Evolutionary conservation across 345 rosid species (phyloP).

Genomic region (Lagerstroemia speciosa): DNA sequence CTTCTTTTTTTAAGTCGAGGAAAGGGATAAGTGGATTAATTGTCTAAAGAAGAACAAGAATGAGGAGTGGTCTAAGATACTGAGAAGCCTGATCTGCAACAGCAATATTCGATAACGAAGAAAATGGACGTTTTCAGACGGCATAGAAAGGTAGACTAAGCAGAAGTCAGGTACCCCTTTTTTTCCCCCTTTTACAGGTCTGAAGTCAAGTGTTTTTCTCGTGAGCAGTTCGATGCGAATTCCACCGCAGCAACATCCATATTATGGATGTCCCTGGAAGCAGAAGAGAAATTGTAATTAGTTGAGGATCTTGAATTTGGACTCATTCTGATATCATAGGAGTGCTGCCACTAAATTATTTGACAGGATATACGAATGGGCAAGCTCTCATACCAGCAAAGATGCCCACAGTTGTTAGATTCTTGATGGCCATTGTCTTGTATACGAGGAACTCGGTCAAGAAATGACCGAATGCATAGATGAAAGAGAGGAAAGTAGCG

Average conservation of each 20-base stretch:
- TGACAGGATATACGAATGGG: background rate
- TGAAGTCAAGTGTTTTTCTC: slow-evolving; percentile 6
- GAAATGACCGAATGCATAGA: slow-evolving; percentile 84
- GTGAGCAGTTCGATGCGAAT: slow-evolving; percentile 28
- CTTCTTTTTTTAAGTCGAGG: background rate
- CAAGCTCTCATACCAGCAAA: background rate
- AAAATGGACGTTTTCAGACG: background rate
- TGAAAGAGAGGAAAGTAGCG: slow-evolving; percentile 76
- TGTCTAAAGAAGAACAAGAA: background rate
- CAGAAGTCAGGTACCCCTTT: background rate
- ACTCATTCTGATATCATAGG: background rate
- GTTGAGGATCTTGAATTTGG: background rate
- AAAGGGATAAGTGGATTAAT: background rate
- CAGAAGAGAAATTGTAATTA: background rate
- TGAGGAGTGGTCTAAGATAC: background rate
- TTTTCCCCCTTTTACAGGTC: background rate
- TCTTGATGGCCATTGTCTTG: slow-evolving; percentile 61
- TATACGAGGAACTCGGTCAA: slow-evolving; percentile 71
- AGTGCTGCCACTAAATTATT: background rate
- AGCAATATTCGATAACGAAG: background rate
- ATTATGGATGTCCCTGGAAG: slow-evolving; percentile 67
- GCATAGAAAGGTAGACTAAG: background rate
- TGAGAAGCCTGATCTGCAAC: background rate
- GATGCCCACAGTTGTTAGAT: slow-evolving; percentile 60
- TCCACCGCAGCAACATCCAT: slow-evolving; percentile 90